phyloP scores from a whole-genome alignment of 257 asterid species.

The Solanum appendiculatum region DNA sequence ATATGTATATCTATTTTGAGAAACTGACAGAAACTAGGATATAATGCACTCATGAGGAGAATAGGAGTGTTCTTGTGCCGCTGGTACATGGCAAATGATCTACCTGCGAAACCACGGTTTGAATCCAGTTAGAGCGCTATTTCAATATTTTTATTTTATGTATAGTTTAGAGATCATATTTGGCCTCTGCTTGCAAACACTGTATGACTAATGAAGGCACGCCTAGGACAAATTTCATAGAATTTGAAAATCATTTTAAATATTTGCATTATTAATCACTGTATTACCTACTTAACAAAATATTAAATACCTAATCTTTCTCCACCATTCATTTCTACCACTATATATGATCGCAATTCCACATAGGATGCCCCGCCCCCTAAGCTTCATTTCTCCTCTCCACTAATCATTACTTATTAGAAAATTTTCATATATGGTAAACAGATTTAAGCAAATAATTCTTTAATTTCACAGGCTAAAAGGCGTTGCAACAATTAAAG shows the following conservation, averaged over 20 bases:
- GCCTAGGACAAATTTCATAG: background rate
- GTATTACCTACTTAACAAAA: background rate
- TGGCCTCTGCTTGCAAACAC: background rate
- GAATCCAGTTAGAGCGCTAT: too few species aligned
- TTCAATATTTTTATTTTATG: too few species aligned
- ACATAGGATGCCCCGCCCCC: conserved; percentile 7
- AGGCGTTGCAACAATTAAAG: background rate
- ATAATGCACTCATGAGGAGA: too few species aligned
- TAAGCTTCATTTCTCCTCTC: conserved; percentile 10
- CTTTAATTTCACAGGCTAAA: background rate
- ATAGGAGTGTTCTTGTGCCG: too few species aligned
- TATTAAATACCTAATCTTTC: conserved; percentile 2
- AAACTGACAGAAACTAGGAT: too few species aligned
- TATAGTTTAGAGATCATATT: too few species aligned
- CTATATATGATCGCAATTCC: conserved; percentile 3
- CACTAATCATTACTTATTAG: background rate
- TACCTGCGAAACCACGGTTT: too few species aligned
- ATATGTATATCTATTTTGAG: too few species aligned
- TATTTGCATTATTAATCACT: background rate
- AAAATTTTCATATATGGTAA: background rate
- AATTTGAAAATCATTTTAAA: background rate
- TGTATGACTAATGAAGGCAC: background rate
- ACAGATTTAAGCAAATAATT: conserved; percentile 6
- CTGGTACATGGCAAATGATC: too few species aligned
- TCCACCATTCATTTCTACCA: conserved; percentile 21